Percentiles rank a stretch among this genome's conserved stretches.
These are phyloP conservation scores for Hypoxylon sp. DNA, from an alignment of 2,329 filamentous ascomycete genomes.

Conservation along the genomic window DNA sequence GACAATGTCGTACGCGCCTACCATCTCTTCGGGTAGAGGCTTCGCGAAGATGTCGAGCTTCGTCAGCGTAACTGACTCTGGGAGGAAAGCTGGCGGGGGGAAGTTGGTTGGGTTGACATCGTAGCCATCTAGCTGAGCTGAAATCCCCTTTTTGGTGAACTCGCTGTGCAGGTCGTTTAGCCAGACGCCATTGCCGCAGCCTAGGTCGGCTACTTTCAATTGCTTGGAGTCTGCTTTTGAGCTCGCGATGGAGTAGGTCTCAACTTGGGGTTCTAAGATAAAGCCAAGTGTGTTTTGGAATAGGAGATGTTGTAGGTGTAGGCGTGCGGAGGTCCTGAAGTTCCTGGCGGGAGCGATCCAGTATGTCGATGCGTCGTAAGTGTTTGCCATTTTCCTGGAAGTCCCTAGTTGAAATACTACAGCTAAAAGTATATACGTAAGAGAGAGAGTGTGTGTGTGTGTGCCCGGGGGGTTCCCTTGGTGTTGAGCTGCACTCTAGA, in stretches of 20 bases:
- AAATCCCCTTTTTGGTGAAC: constrained; percentile 29
- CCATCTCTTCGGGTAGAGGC: constrained; percentile 33
- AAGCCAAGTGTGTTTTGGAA: constrained; percentile 46
- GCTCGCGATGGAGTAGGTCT: constrained; percentile 11
- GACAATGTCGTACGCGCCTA: constrained; percentile 46
- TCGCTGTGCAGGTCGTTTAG: constrained; percentile 38
- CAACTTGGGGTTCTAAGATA: constrained; percentile 41
- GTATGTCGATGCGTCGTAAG: constrained; percentile 24
- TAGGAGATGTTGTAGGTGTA: constrained; percentile 49
- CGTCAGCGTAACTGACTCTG: constrained; percentile 34
- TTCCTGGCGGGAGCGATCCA: constrained; percentile 45
- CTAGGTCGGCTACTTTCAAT: constrained; percentile 46
- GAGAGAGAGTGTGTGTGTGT: no score
- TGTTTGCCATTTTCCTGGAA: not conserved
- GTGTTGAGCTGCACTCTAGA: no score
- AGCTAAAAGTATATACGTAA: no score
- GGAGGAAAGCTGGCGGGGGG: constrained; percentile 34
- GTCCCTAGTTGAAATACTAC: not conserved
- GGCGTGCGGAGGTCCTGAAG: constrained; percentile 44
- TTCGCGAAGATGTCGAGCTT: constrained; percentile 40
- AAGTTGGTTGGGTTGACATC: constrained; percentile 46
- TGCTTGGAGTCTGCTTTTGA: no score
- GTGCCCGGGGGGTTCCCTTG: no score
- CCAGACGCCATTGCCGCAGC: constrained; percentile 48
- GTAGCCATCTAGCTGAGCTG: constrained; percentile 42